Evolutionary conservation across 2,329 filamentous ascomycete species (phyloP).

Genomic region (Beauveria bassiana): DNA sequence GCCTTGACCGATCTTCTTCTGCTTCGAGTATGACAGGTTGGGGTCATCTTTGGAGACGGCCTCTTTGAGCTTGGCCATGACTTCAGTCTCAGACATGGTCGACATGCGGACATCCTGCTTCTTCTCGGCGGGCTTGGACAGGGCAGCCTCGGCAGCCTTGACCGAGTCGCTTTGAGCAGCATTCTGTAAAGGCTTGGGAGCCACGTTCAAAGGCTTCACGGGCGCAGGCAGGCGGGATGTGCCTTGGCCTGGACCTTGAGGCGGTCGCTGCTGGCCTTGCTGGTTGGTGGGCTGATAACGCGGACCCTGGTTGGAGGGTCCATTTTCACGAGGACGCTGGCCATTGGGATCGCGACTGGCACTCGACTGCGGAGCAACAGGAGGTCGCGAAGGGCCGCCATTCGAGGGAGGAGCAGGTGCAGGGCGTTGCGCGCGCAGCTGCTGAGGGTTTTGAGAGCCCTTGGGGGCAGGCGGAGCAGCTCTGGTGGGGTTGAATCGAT

Average conservation of each 20-base stretch:
- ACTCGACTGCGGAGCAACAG: conserved; percentile 41
- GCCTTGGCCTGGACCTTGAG: conserved; percentile 33
- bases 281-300: conserved; percentile 50
- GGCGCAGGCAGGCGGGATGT: conserved; percentile 46
- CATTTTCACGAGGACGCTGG: conserved; percentile 41
- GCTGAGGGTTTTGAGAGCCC: conserved; percentile 44
- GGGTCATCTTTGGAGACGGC: conserved; percentile 95
- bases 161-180: conserved; percentile 57
- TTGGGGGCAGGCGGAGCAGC: conserved; percentile 76
- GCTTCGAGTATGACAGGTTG: conserved; percentile 92
- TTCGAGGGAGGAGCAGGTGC: conserved; percentile 62
- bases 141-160: conserved; percentile 81
- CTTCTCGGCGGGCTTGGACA: conserved; percentile 79
- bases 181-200: conserved; percentile 50
- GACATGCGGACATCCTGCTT: conserved; percentile 97
- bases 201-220: conserved; percentile 74
- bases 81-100: conserved; percentile 92
- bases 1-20: conserved; percentile 99
- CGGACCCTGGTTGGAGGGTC: conserved; percentile 39
- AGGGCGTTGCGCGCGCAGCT: conserved; percentile 65
- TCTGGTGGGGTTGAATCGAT: conserved; percentile 78
- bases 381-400: conserved; percentile 36
- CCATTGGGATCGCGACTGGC: conserved; percentile 33
- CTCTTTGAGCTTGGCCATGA: conserved; percentile 91
- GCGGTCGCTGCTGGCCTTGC: conserved; percentile 41